Conservation (phyloP, 192 early-diverging fungal genomes). For the Dissophora globulifera region DNA sequence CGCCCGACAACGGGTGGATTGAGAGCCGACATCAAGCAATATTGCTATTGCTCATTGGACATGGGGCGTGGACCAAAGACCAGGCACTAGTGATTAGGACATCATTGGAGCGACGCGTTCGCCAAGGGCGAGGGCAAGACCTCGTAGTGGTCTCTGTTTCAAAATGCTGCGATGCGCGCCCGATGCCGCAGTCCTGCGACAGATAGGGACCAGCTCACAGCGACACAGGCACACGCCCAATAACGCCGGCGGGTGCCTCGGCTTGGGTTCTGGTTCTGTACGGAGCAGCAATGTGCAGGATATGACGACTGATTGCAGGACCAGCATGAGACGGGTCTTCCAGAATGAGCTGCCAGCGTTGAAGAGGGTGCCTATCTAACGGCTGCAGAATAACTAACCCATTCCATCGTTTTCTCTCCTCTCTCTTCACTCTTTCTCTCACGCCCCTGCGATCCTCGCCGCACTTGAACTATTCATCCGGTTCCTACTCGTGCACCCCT, state of each 20-base stretch:
- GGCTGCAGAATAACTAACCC: not conserved
- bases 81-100: too few species aligned
- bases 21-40: not conserved
- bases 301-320: not conserved
- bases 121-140: too few species aligned
- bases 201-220: not conserved
- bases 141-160: too few species aligned
- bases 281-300: too few species aligned
- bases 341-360: not conserved
- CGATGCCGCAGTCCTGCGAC: not conserved
- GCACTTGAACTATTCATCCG: not conserved
- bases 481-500: not conserved
- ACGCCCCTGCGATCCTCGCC: too few species aligned
- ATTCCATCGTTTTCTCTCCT: not conserved
- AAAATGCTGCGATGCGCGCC: too few species aligned
- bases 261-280: too few species aligned
- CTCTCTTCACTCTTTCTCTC: too few species aligned
- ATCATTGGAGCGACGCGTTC: too few species aligned
- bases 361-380: too few species aligned
- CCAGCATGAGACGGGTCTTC: not conserved
- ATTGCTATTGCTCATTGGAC: conserved; percentile 11
- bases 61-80: conserved; percentile 17
- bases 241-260: not conserved
- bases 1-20: not conserved
- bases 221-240: not conserved